Evolutionary conservation across 2,329 filamentous ascomycete species (phyloP), one percentile per base, ranked within the genome.

Genomic region (Ceratocystis colombiana): DNA sequence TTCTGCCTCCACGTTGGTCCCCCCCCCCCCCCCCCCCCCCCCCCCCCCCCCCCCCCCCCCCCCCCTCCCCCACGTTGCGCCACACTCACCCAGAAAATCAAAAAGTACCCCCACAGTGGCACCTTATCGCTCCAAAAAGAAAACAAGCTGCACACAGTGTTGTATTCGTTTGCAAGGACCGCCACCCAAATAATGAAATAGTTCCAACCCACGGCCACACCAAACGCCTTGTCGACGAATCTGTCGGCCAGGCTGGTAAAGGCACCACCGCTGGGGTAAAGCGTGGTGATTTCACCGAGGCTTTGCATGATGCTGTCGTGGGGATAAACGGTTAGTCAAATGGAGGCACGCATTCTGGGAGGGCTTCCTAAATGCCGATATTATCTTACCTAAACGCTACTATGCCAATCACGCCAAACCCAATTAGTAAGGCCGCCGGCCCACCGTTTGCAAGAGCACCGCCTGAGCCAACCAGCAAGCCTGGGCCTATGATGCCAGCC

Each of bases 211-310:
- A 89, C 80, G 0, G 85, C 85, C 46, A 86, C 83, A 10, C 82
- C 84, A 70, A 89, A 86, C 0, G 85, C 85, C 71, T 84, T 84
- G 72, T 89, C 87, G 37, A 89, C 84, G 70, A 90, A 87, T 6
- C 88, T 81, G 69, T 88, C 84, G 0, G 85, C 85, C 45, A 89
- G 80, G 8, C 82, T 84, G n/a, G 85, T 84, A 71, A 90, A 90
- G 0, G 85, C 85, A 2, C 88, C 88, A 4, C 85, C 84, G 0
- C 83, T 86, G 0, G 88, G 88, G 70, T 87, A 89, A 1, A 90
- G 75, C 5, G 88, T 90, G 2, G 88, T 88, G 71, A 90, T 77
- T 73, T 91, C 88, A 22, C 88, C 88, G 5, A 91, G 76, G 3
- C 84, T 87, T 77, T 90, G 88, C 83, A 88, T 89, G 69, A 87